Evolutionary conservation across 2,329 filamentous ascomycete species (phyloP).

Genomic region (Colletotrichum ledebouriae): DNA sequence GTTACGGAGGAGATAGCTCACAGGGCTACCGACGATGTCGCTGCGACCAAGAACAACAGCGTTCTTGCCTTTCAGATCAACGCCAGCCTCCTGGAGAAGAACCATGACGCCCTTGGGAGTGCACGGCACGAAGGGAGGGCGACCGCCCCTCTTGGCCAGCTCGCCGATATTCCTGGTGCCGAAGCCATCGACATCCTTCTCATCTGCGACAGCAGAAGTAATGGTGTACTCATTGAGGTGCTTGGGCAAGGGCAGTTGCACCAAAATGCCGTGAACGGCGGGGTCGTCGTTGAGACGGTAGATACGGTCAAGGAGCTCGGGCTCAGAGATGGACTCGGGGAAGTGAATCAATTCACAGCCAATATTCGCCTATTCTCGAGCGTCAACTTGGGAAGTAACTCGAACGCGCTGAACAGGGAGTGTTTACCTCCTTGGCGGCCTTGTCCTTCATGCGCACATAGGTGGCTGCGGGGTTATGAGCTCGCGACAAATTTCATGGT

Average conservation of each 20-base stretch:
- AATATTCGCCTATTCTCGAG: constrained; percentile 80
- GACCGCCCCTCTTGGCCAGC: constrained; percentile 93
- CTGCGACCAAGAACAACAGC: constrained; percentile 95
- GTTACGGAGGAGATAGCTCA: constrained; percentile 95
- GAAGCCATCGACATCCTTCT: constrained; percentile 99
- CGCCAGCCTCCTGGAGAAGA: constrained; percentile 84
- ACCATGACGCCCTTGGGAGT: constrained; percentile 98
- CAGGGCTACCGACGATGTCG: constrained; percentile 96
- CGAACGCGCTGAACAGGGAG: background rate
- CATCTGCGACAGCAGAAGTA: constrained; percentile 89
- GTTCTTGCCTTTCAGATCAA: constrained; percentile 89
- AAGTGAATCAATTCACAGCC: constrained; percentile 88
- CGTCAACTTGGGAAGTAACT: constrained; percentile 12
- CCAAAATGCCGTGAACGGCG: constrained; percentile 88
- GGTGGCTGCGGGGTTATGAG: constrained; percentile 72
- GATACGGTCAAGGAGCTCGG: constrained; percentile 88
- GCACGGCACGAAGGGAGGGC: constrained; percentile 91
- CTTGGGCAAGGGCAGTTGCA: constrained; percentile 90
- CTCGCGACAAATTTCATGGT: constrained; percentile 46
- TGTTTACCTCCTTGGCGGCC: constrained; percentile 85
- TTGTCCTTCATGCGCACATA: constrained; percentile 99
- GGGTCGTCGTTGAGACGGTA: constrained; percentile 88
- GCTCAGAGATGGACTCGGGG: constrained; percentile 83
- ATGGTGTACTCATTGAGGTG: constrained; percentile 92
- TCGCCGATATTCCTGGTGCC: constrained; percentile 95